Conservation (phyloP, 208 protist genomes). For the Crithidia brevicula region DNA sequence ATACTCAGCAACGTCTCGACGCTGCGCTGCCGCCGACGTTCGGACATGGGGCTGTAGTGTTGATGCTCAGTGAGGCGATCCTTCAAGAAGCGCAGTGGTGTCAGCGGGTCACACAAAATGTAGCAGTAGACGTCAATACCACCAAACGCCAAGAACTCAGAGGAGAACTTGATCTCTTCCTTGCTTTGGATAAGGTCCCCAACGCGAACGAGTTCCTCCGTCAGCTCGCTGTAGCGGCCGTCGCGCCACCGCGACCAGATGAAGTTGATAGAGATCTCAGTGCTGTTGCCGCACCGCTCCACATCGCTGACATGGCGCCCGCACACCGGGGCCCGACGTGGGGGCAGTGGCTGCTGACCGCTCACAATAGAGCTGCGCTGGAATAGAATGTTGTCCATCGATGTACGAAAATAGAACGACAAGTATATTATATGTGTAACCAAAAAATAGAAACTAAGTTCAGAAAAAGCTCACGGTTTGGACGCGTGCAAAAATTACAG, state of each 20-base stretch:
- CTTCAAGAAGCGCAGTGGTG: constrained; percentile 22
- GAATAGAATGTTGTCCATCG: constrained; percentile 15
- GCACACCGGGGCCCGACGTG: constrained; percentile 24
- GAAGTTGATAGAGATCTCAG: not conserved
- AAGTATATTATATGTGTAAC: not conserved
- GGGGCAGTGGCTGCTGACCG: constrained; percentile 29
- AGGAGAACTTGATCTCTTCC: constrained; percentile 41
- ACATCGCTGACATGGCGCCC: constrained; percentile 7
- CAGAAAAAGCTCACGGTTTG: not conserved
- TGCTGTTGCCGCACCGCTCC: constrained; percentile 3
- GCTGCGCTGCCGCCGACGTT: constrained; percentile 16
- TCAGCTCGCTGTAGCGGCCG: constrained; percentile 25
- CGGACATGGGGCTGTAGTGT: constrained; percentile 2
- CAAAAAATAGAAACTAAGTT: not conserved
- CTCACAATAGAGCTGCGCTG: constrained; percentile 23
- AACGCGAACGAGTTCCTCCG: constrained; percentile 20
- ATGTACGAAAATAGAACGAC: not conserved
- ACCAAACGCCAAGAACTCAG: constrained; percentile 64
- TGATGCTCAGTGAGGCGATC: constrained; percentile 16
- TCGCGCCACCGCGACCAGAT: constrained; percentile 37
- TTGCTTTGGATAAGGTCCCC: constrained; percentile 56
- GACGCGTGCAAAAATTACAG: not conserved
- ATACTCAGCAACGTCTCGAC: constrained; percentile 23
- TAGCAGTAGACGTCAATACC: constrained; percentile 74
- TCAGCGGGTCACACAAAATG: constrained; percentile 62